These are phyloP conservation scores for Senna tora DNA, from an alignment of 306 rosid species.

Conservation along the genomic window DNA sequence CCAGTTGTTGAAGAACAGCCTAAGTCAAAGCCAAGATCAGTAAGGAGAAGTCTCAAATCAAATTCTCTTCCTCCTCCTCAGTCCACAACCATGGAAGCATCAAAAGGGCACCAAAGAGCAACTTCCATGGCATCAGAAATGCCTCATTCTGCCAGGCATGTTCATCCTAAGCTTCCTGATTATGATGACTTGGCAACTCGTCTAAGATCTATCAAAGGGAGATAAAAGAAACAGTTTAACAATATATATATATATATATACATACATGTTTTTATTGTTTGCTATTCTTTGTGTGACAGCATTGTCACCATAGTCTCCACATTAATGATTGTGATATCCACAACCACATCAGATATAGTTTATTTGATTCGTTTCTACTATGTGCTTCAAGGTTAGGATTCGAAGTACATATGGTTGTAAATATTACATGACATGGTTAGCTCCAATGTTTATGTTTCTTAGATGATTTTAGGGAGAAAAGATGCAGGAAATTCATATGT, in stretches of 20 bases:
- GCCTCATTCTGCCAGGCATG: conserved; percentile 28
- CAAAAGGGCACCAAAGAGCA: conserved; percentile 33
- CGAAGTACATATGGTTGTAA: conserved; percentile 20
- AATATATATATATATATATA: too few relatives aligned
- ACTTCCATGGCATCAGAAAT: conserved; percentile 43
- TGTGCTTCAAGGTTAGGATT: conserved; percentile 6
- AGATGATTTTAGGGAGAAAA: not conserved
- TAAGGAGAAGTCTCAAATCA: conserved; percentile 46
- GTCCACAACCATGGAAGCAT: conserved; percentile 20
- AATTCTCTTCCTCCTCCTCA: conserved; percentile 50
- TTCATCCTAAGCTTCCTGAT: conserved; percentile 76
- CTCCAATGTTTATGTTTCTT: not conserved
- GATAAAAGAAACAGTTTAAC: conserved; percentile 32
- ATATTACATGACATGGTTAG: not conserved
- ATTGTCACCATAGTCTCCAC: not conserved
- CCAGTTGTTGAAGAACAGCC: conserved; percentile 37
- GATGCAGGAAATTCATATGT: too few relatives aligned
- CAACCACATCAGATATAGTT: not conserved
- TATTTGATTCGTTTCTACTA: not conserved
- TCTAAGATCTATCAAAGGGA: conserved; percentile 55
- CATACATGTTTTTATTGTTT: not conserved
- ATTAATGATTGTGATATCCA: not conserved
- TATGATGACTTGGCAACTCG: conserved; percentile 70
- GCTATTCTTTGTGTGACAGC: not conserved
- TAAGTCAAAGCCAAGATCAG: conserved; percentile 51